A percentile compares a stretch with the other conserved stretches of the same genome.
These are phyloP conservation scores for Zygosaccharomyces sapae DNA, from an alignment of 1,139 yeast species.

Conservation along the genomic window DNA sequence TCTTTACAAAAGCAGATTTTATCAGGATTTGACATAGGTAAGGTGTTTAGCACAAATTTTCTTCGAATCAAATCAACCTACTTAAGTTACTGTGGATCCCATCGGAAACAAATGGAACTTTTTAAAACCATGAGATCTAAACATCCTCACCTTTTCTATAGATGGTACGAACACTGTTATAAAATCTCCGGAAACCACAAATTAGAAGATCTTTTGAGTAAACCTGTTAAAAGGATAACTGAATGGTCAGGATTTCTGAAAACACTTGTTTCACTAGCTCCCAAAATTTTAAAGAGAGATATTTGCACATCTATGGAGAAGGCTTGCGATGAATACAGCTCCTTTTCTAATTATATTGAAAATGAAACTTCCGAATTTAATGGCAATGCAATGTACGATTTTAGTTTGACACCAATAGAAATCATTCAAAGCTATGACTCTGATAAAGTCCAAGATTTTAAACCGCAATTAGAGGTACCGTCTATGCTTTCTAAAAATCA, in stretches of 20 bases:
- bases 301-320: constrained; percentile 9
- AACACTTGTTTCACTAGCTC: constrained; percentile 8
- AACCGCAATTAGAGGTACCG: constrained; percentile 1
- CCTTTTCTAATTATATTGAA: constrained; percentile 17
- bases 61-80: constrained; percentile 37
- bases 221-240: constrained; percentile 26
- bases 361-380: constrained; percentile 21
- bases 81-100: constrained; percentile 26
- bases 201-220: constrained; percentile 24
- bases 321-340: constrained; percentile 15
- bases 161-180: constrained; percentile 32
- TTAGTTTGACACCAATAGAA: constrained; percentile 28
- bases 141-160: constrained; percentile 16
- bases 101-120: constrained; percentile 28
- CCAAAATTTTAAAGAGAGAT: constrained; percentile 2
- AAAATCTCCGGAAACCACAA: constrained; percentile 17
- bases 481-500: not conserved
- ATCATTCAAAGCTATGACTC: constrained; percentile 28
- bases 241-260: constrained; percentile 23
- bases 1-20: constrained; percentile 8
- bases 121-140: constrained; percentile 21
- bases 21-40: constrained; percentile 29
- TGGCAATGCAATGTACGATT: constrained; percentile 20
- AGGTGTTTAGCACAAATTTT: constrained; percentile 28
- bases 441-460: constrained; percentile 2